A percentile compares a stretch with the other conserved stretches of the same genome.
Conservation (phyloP, 1,284 basidiomycete genomes). For the Sanghuangporus baumii region DNA sequence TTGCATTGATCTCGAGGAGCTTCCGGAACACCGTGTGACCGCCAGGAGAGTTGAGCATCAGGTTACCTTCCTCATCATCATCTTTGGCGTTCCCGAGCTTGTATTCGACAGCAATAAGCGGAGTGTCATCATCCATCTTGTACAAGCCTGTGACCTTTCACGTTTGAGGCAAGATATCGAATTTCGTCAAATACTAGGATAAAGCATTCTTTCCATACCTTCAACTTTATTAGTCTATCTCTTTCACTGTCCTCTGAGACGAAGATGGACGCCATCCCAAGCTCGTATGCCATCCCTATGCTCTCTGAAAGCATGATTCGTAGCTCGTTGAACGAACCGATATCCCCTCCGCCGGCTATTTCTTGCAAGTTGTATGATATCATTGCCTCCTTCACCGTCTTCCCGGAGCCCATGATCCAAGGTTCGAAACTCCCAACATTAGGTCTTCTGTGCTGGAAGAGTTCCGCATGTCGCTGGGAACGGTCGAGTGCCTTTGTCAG, state of each 20-base stretch:
- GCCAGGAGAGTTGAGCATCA: neutral
- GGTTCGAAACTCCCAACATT: neutral
- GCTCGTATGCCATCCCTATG: neutral
- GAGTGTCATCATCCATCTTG: neutral
- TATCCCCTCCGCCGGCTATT: neutral
- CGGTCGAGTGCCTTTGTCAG: conserved; percentile 5
- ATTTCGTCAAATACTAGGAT: neutral
- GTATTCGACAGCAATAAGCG: neutral
- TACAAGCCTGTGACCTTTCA: neutral
- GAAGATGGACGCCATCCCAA: neutral
- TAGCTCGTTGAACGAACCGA: neutral
- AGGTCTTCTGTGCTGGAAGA: neutral
- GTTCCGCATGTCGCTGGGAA: neutral
- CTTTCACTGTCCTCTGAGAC: neutral
- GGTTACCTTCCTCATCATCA: neutral
- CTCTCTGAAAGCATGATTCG: neutral
- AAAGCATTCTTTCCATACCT: neutral
- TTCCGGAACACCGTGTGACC: neutral
- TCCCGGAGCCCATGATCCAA: neutral
- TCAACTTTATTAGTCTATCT: neutral
- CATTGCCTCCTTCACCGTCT: neutral
- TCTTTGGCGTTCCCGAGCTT: neutral
- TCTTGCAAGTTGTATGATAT: neutral
- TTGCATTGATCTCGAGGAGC: conserved; percentile 4
- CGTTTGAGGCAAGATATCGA: neutral